Conservation (phyloP, 352 stramenopile species). For the Aphanomyces stellatus region DNA sequence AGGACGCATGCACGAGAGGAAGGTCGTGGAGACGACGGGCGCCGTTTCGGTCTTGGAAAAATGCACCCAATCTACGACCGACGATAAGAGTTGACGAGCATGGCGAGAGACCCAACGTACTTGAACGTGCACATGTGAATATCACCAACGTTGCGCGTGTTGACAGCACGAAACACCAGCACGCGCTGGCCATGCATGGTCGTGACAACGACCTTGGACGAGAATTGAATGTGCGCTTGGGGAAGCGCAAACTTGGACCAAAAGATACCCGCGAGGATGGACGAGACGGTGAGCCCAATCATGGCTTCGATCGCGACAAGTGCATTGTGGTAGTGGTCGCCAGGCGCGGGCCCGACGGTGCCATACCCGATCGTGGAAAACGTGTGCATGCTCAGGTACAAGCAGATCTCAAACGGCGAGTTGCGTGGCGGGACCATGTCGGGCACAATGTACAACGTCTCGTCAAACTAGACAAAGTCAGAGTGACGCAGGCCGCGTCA, state of each 20-base stretch:
- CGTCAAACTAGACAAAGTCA: too few species aligned
- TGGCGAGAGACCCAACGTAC: constrained; percentile 16
- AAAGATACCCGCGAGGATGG: constrained; percentile 59
- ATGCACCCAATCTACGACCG: not conserved
- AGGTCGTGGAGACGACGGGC: constrained; percentile 75
- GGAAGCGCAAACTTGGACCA: constrained; percentile 81
- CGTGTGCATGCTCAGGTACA: constrained; percentile 80
- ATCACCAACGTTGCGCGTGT: constrained; percentile 67
- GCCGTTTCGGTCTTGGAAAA: constrained; percentile 27
- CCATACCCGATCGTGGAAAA: constrained; percentile 75
- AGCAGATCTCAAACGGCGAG: constrained; percentile 49
- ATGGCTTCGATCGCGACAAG: constrained; percentile 70
- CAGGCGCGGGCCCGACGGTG: constrained; percentile 42
- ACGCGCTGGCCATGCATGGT: constrained; percentile 67
- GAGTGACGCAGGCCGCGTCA: too few species aligned
- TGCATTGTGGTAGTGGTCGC: constrained; percentile 63
- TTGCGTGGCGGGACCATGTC: not conserved
- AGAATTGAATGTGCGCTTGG: constrained; percentile 77
- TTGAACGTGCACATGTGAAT: constrained; percentile 74
- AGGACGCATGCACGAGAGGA: constrained; percentile 63
- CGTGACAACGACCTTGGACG: constrained; percentile 50
- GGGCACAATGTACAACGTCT: not conserved
- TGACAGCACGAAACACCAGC: constrained; percentile 69
- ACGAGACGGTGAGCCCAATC: constrained; percentile 61
- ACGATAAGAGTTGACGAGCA: constrained; percentile 43